A percentile compares a stretch with the other conserved stretches of the same genome.
Evolutionary conservation across 768 basidiomycete genomes (phyloP).

Genomic region (Russula sp.): DNA sequence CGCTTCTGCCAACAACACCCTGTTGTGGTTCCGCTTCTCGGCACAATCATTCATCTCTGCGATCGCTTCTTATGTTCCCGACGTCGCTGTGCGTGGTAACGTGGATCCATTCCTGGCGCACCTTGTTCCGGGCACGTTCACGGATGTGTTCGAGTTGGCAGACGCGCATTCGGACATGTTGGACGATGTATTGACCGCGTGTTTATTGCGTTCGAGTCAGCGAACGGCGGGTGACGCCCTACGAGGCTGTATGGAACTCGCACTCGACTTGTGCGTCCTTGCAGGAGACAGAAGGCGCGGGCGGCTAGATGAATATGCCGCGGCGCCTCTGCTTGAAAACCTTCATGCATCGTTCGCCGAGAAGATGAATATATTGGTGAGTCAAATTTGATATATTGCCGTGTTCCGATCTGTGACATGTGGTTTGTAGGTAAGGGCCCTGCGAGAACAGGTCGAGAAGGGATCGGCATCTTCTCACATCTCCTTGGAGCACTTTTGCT

Average conservation of each 20-base stretch:
- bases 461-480: slow-evolving; percentile 20
- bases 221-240: slow-evolving; percentile 57
- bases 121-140: slow-evolving; percentile 31
- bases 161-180: slow-evolving; percentile 58
- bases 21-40: slow-evolving; percentile 67
- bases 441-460: slow-evolving; percentile 54
- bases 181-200: slow-evolving; percentile 70
- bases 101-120: slow-evolving; percentile 57
- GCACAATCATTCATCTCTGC: slow-evolving; percentile 61
- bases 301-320: slow-evolving; percentile 55
- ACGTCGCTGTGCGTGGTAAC: slow-evolving; percentile 73
- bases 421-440: slow-evolving; percentile 41
- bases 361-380: slow-evolving; percentile 52
- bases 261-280: slow-evolving; percentile 61
- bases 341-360: slow-evolving; percentile 45
- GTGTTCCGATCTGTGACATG: neutral
- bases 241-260: slow-evolving; percentile 51
- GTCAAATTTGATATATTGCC: slow-evolving; percentile 24
- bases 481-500: slow-evolving; percentile 17
- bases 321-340: slow-evolving; percentile 47
- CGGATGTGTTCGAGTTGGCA: slow-evolving; percentile 70
- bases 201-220: slow-evolving; percentile 64
- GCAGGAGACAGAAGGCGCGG: slow-evolving; percentile 52
- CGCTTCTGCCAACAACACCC: slow-evolving; percentile 40
- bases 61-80: slow-evolving; percentile 68